Base-by-base conservation (phyloP, 2,329 filamentous ascomycete species). In the Delphinella strobiligena region DNA sequence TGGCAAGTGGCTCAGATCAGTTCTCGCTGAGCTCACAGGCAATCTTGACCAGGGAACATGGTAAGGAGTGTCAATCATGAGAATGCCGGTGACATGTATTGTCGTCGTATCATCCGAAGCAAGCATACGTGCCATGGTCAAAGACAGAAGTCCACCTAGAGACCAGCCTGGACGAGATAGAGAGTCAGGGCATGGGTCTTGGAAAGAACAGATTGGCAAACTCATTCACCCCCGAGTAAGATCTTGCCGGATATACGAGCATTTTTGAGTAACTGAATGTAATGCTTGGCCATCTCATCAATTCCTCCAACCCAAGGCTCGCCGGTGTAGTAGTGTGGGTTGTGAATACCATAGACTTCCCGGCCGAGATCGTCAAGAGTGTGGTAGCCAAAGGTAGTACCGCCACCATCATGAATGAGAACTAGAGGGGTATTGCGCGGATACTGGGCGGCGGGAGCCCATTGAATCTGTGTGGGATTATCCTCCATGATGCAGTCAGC, bases 401-500 rank as follows among this genome's bases (percentile, higher is more conserved):
- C 74, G 47, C 74, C 72, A 46, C 74, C 74, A 45, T 78, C 74
- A 55, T 78, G 74, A 30, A 77, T 59, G 32, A 78, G 63, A 42
- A 78, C 59, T 34, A 75, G 58, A 2, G 74, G 72, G 8, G 34
- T 36, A 4, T 15, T 19, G 10, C n/a, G 14, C 8, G 12, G 15
- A 17, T 17, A 17, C 9, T 17, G 31, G 16, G 10, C 17, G 8
- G 9, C 34, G 12, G 34, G 34, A 8, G 34, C 34, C 10, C 19
- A 15, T 36, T 36, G 34, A 15, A 36, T 19, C 34, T 19, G 34
- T 19, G 19, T n/a, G 4, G 34, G 34, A n/a, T 36, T 36, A 8
- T 36, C 17, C 9, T 36, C 34, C 12, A 36, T 27, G n/a, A n/a
- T n/a, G n/a, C n/a, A n/a, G n/a, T n/a, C n/a, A n/a, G n/a, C n/a